These are phyloP conservation scores for Taphrina pruni DNA, from an alignment of 1,139 yeast species.

Conservation along the genomic window DNA sequence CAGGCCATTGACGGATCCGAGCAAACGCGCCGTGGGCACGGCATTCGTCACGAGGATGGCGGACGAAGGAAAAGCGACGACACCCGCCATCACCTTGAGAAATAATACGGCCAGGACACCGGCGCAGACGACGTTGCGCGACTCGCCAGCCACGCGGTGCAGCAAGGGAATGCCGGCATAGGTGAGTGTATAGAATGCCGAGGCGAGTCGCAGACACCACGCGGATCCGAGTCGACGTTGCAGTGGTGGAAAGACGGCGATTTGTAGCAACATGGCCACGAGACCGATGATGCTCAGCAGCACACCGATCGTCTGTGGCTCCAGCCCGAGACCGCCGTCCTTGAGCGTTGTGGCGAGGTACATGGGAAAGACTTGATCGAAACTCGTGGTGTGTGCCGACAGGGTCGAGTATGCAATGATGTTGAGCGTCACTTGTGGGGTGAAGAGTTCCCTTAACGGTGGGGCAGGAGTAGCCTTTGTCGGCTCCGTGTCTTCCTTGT, in stretches of 20 bases:
- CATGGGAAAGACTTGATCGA: slow-evolving; percentile 41
- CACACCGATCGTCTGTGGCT: slow-evolving; percentile 35
- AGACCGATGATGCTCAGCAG: slow-evolving; percentile 33
- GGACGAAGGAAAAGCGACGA: slow-evolving; percentile 50
- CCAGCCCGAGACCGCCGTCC: slow-evolving; percentile 40
- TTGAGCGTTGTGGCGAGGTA: slow-evolving; percentile 36
- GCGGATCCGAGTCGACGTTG: slow-evolving; percentile 35
- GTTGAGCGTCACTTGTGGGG: slow-evolving; percentile 33
- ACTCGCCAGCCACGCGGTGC: slow-evolving; percentile 24
- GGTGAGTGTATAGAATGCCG: slow-evolving; percentile 48
- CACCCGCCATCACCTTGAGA: slow-evolving; percentile 42
- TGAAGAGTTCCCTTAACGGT: slow-evolving; percentile 48
- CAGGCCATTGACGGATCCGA: slow-evolving; percentile 52
- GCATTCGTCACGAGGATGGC: slow-evolving; percentile 51
- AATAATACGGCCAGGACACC: slow-evolving; percentile 45
- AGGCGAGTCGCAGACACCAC: slow-evolving; percentile 34
- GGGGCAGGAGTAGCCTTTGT: slow-evolving; percentile 60
- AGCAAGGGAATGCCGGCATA: slow-evolving; percentile 61
- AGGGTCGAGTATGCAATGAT: slow-evolving; percentile 22
- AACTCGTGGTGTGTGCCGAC: slow-evolving; percentile 34
- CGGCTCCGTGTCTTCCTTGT: slow-evolving; percentile 54
- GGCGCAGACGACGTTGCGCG: slow-evolving; percentile 19
- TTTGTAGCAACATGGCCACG: slow-evolving; percentile 35
- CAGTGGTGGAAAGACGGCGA: slow-evolving; percentile 32
- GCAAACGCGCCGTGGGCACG: slow-evolving; percentile 49